Base-by-base conservation (phyloP, 2,329 filamentous ascomycete species). In the Rhexocercosporidium sp. region DNA sequence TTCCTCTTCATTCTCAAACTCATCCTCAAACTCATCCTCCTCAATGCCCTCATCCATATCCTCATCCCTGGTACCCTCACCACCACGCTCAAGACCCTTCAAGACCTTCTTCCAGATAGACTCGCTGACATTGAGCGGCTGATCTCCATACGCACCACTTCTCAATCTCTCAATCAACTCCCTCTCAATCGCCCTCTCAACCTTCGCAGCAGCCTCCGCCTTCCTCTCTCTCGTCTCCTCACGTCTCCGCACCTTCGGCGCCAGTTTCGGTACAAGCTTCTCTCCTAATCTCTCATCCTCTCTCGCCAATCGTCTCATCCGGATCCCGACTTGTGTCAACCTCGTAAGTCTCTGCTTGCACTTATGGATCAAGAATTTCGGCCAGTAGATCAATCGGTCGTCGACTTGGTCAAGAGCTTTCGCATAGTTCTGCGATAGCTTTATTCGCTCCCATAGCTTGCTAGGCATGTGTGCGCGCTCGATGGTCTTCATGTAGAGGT, bases 91-190 rank as follows among this genome's bases (percentile, higher is more conserved):
- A 80, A 99, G 85, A 3, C 93, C 93, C 69, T 90, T 89, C 74
- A 99, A 88, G 8, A 99, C 96, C 86, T 94, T 97, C 86, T 96
- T 96, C 96, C 96, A 99, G 69, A 99, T 93, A 16, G 88, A 86
- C 79, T 97, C 94, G 79, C 96, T 96, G 61, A 97, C 94, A 78
- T 99, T 99, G 72, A 99, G 84, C 49, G 96, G 96, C 78, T 93
- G 89, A 75, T 98, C 94, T 64, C 96, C 96, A 80, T 99, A 98
- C 3, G 94, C 94, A 54, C 96, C 96, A 77, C 93, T 94, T 72
- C 94, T 87, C 79, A 99, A 82, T 74, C 96, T 86, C 81, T 98
- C 93, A 74, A 99, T 91, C 72, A 99, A 85, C 81, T 98, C 95
- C 64, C 96, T 86, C 85, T 99, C 96, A 79, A 99, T 98, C 8